phyloP scores from a whole-genome alignment of 2,329 filamentous ascomycete species.

The Calonectria multiphialidica region DNA sequence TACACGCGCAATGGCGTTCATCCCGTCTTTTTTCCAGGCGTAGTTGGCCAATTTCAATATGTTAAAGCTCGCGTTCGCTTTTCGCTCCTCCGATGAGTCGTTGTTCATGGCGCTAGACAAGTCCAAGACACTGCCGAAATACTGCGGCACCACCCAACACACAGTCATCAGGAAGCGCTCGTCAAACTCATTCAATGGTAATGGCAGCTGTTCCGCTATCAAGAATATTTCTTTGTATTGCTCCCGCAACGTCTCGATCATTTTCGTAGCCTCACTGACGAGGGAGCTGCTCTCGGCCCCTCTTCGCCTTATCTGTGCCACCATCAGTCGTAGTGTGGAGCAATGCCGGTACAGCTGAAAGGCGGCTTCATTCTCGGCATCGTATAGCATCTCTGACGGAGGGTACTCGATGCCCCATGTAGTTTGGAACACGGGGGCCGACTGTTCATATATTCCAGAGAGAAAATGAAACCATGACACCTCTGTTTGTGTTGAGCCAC shows the following conservation, averaged over 20 bases:
- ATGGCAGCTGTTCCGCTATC: not conserved
- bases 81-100: not conserved
- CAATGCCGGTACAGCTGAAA: slow-evolving; percentile 8
- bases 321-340: not conserved
- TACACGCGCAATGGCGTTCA: not conserved
- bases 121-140: not conserved
- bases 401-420: slow-evolving; percentile 1
- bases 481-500: not conserved
- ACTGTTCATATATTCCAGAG: slow-evolving; percentile 4
- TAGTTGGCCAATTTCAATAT: not conserved
- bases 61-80: not conserved
- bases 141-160: slow-evolving; percentile 6
- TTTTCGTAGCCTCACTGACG: not conserved
- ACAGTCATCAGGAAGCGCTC: not conserved
- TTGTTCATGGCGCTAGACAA: not conserved
- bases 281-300: not conserved
- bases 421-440: not conserved
- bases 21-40: not conserved
- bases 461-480: not conserved
- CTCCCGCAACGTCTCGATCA: not conserved
- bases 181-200: not conserved
- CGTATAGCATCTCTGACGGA: not conserved
- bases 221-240: not conserved
- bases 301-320: not conserved
- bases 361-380: not conserved